These are phyloP conservation scores for Colletotrichum gloeosporioides DNA, from an alignment of 2,329 filamentous ascomycete genomes.

Conservation along the genomic window DNA sequence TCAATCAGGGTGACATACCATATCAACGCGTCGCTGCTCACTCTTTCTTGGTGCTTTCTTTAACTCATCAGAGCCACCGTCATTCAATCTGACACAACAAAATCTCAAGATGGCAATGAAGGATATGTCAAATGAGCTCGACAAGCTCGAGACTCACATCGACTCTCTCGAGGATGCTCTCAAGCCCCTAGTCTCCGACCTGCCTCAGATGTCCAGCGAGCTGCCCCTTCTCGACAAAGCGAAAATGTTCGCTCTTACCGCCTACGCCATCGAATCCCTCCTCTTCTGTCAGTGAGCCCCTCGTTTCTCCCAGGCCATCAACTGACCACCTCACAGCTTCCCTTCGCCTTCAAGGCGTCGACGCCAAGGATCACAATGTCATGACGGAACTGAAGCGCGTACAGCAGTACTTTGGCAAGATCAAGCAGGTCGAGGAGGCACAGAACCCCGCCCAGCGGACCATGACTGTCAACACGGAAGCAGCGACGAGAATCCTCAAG, in stretches of 20 bases:
- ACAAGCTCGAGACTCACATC: conserved; percentile 78
- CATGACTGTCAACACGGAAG: conserved; percentile 71
- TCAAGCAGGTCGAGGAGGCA: conserved; percentile 73
- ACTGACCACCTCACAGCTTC: conserved; percentile 57
- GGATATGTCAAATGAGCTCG: conserved; percentile 71
- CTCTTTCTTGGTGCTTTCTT: not conserved
- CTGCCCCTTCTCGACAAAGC: conserved; percentile 93
- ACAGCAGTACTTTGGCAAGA: conserved; percentile 91
- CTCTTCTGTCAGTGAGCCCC: conserved; percentile 73
- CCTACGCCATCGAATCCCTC: conserved; percentile 89
- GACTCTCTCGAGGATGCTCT: conserved; percentile 79
- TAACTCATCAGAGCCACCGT: not conserved
- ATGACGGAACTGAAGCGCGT: conserved; percentile 86
- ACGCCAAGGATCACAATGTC: conserved; percentile 85
- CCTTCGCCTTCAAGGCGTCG: conserved; percentile 77
- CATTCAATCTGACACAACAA: not conserved
- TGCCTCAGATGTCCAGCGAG: conserved; percentile 75
- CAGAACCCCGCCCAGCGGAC: conserved; percentile 58
- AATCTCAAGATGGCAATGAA: conserved; percentile 42
- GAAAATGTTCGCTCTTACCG: conserved; percentile 86
- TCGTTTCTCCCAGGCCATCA: no score
- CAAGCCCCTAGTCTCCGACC: conserved; percentile 71
- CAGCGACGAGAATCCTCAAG: conserved; percentile 82
- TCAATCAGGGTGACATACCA: not conserved
- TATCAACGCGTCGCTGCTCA: not conserved